These are phyloP conservation scores for Blastobotrys terrestris DNA, from an alignment of 805 yeast species.

Conservation along the genomic window DNA sequence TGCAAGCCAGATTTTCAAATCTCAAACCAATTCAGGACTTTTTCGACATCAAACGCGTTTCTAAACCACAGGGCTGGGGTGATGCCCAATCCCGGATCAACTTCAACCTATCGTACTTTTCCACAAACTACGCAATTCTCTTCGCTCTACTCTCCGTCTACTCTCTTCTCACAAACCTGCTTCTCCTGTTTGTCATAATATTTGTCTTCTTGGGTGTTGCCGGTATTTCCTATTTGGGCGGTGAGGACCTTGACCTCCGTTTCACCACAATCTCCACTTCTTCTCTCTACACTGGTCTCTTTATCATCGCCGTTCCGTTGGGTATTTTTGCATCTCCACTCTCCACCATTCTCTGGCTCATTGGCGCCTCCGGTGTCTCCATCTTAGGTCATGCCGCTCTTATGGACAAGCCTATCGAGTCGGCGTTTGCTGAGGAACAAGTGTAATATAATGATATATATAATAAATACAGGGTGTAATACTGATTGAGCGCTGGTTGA, in stretches of 20 bases:
- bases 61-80: slow-evolving; percentile 84
- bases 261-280: slow-evolving; percentile 66
- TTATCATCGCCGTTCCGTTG: slow-evolving; percentile 70
- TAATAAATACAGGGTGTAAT: not conserved
- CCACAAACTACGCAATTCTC: slow-evolving; percentile 76
- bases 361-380: slow-evolving; percentile 74
- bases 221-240: slow-evolving; percentile 73
- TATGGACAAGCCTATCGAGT: slow-evolving; percentile 93
- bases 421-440: slow-evolving; percentile 78
- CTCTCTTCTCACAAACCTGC: slow-evolving; percentile 78
- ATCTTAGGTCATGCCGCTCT: slow-evolving; percentile 83
- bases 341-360: slow-evolving; percentile 84
- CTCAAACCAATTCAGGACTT: slow-evolving; percentile 90
- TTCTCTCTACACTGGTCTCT: slow-evolving; percentile 77
- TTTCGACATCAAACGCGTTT: slow-evolving; percentile 80
- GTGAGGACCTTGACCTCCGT: slow-evolving; percentile 69
- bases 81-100: slow-evolving; percentile 86
- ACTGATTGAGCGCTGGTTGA: no score
- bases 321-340: slow-evolving; percentile 87
- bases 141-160: slow-evolving; percentile 70
- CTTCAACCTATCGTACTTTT: slow-evolving; percentile 80
- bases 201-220: slow-evolving; percentile 68
- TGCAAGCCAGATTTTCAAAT: slow-evolving; percentile 62
- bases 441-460: slow-evolving; percentile 27
- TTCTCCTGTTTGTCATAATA: slow-evolving; percentile 73